phyloP scores from a whole-genome alignment of 2,329 filamentous ascomycete species.

The Chaetomium olivaceum region DNA sequence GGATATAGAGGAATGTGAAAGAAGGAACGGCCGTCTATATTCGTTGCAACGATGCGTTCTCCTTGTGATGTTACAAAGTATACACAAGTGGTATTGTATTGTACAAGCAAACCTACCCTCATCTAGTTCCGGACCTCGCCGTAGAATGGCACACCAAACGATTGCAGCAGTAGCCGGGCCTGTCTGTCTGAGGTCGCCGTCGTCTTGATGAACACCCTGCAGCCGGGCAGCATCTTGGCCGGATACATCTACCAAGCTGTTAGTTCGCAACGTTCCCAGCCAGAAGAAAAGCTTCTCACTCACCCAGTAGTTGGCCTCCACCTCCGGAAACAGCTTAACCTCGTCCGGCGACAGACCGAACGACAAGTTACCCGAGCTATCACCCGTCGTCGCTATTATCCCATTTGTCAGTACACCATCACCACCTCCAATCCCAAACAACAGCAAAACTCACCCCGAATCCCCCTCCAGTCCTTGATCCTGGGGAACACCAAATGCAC shows the following conservation, averaged over 20 bases:
- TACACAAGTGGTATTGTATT: constrained; percentile 30
- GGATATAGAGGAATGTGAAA: constrained; percentile 13
- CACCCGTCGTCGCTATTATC: constrained; percentile 63
- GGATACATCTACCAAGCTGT: constrained; percentile 54
- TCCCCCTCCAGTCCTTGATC: constrained; percentile 92
- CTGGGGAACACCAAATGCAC: constrained; percentile 87
- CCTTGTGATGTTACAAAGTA: constrained; percentile 26
- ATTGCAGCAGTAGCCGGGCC: constrained; percentile 71
- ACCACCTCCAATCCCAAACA: background rate
- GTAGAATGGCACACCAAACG: constrained; percentile 78
- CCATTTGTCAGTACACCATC: constrained; percentile 3
- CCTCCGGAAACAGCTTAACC: constrained; percentile 84
- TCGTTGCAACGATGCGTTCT: constrained; percentile 1
- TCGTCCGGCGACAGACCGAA: constrained; percentile 77
- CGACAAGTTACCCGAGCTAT: constrained; percentile 81
- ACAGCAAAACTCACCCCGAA: constrained; percentile 42
- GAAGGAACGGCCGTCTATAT: constrained; percentile 2
- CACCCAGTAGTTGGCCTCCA: constrained; percentile 93
- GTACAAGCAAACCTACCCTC: constrained; percentile 26
- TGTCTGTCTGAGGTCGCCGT: constrained; percentile 83
- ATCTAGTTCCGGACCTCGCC: constrained; percentile 46
- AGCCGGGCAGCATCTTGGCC: constrained; percentile 76
- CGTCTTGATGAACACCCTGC: constrained; percentile 80
- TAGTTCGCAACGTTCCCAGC: constrained; percentile 15
- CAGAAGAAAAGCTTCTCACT: constrained; percentile 43